Evolutionary conservation across 805 yeast species (phyloP).

Genomic region (Teunomyces barrocoloradensis): DNA sequence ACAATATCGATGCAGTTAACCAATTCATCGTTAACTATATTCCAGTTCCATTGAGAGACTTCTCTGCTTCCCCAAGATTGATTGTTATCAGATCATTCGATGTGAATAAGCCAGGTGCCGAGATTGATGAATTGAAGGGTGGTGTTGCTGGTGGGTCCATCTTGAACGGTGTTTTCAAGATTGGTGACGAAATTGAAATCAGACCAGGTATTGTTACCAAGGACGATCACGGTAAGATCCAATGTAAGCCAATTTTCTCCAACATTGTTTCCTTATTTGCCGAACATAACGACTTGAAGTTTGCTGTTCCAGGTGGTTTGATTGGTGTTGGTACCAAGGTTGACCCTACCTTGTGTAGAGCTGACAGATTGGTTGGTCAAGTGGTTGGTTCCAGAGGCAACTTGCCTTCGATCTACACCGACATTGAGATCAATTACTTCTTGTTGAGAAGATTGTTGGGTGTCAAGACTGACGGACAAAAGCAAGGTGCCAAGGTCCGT

Average conservation of each 20-base stretch:
- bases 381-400: constrained; percentile 97
- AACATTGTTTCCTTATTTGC: constrained; percentile 93
- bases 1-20: constrained; percentile 97
- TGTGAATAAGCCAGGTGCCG: constrained; percentile 98
- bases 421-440: constrained; percentile 96
- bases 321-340: constrained; percentile 99
- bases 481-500: constrained; percentile 90
- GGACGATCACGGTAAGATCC: constrained; percentile 82
- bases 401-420: constrained; percentile 94
- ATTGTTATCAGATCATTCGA: constrained; percentile 98
- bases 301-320: constrained; percentile 99
- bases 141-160: constrained; percentile 99
- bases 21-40: constrained; percentile 92
- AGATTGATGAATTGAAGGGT: constrained; percentile 94
- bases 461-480: constrained; percentile 96
- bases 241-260: constrained; percentile 94
- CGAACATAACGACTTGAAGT: constrained; percentile 95
- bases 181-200: constrained; percentile 98
- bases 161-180: constrained; percentile 91
- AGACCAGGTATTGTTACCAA: constrained; percentile 99
- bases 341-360: constrained; percentile 98
- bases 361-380: constrained; percentile 98
- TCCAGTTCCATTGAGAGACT: constrained; percentile 96
- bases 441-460: constrained; percentile 94
- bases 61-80: constrained; percentile 87